Evolutionary conservation across 2,329 filamentous ascomycete genomes (phyloP).

Genomic region (Anisogramma anomala): DNA sequence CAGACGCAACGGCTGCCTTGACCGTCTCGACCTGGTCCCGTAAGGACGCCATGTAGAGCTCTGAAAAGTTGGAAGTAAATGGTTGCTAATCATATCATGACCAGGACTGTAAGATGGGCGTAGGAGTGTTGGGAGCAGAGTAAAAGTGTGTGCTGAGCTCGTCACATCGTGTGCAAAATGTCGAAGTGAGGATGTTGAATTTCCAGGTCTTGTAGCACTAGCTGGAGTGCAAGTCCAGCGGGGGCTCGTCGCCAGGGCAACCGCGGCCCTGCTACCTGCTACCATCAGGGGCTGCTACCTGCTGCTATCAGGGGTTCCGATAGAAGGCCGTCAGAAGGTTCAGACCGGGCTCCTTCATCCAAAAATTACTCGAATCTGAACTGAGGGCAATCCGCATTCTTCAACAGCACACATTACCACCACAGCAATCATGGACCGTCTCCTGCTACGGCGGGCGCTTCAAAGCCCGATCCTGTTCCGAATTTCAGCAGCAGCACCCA

Average conservation of each 20-base stretch:
- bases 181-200: background rate
- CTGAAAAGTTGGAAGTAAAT: constrained; percentile 14
- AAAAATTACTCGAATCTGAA: no score
- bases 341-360: background rate
- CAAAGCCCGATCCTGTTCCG: no score
- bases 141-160: background rate
- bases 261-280: no score
- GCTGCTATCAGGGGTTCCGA: background rate
- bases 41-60: constrained; percentile 27
- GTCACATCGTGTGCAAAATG: background rate
- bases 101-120: constrained; percentile 16
- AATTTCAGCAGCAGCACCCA: background rate
- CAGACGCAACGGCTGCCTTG: constrained; percentile 33
- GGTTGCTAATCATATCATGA: constrained; percentile 26
- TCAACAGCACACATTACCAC: background rate
- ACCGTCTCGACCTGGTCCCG: constrained; percentile 33
- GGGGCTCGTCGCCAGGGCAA: background rate
- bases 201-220: background rate
- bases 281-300: no score
- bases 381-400: no score
- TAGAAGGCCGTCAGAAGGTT: background rate
- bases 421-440: constrained; percentile 7
- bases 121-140: background rate
- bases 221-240: no score
- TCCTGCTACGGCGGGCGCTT: constrained; percentile 1